Conservation (phyloP, 1,284 basidiomycete species). For the Rhodotorula sp. region DNA sequence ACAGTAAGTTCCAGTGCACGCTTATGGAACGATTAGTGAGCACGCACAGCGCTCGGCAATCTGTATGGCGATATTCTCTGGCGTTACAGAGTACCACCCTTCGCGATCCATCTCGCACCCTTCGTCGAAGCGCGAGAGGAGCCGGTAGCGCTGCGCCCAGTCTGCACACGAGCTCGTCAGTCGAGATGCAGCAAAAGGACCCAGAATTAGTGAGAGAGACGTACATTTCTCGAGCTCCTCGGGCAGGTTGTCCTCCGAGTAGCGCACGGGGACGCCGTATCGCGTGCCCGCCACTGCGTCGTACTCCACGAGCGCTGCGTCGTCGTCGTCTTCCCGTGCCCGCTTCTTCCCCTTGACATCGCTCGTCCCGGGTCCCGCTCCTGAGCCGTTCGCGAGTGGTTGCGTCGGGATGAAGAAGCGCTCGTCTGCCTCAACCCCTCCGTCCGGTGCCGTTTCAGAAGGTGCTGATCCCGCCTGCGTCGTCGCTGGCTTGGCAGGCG, state of each 20-base stretch:
- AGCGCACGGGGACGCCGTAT: conserved; percentile 21
- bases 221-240: conserved; percentile 41
- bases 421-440: not conserved
- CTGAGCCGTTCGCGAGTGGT: not conserved
- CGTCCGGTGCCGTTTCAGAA: not conserved
- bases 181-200: not conserved
- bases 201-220: not conserved
- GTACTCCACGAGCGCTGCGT: not conserved
- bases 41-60: conserved; percentile 83
- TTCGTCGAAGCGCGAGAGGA: conserved; percentile 77
- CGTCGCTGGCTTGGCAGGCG: not conserved
- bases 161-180: conserved; percentile 57
- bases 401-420: conserved; percentile 37
- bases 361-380: not conserved
- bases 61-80: conserved; percentile 84
- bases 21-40: too few relatives aligned
- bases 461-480: not conserved
- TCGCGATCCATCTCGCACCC: conserved; percentile 56
- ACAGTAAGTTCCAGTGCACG: too few relatives aligned
- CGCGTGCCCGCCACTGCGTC: conserved; percentile 14
- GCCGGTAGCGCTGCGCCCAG: conserved; percentile 76
- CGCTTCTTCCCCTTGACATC: conserved; percentile 36
- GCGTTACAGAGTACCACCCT: conserved; percentile 97
- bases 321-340: conserved; percentile 11
- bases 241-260: conserved; percentile 26